Evolutionary conservation across 1,284 basidiomycete genomes (phyloP), one percentile per base, ranked within the genome.

Genomic region (Phylloboletellus chloephorus): DNA sequence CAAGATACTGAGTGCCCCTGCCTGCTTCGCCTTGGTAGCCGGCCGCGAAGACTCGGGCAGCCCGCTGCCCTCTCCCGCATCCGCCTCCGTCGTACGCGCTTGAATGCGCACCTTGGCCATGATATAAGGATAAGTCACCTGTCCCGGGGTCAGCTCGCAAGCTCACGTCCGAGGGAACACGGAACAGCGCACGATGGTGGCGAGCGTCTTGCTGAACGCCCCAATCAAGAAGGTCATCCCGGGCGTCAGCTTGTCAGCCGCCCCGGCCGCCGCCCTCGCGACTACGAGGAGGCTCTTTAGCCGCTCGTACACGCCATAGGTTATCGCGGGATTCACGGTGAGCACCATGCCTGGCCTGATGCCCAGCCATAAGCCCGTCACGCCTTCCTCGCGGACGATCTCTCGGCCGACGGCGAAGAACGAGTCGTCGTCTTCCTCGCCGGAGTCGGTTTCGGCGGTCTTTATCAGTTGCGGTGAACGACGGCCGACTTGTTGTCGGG

Each of bases 101-200:
- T 98, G 96, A 21, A 99, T 86, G 32, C 95, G 82, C 29, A 98
- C 90, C 74, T 99, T 99, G 43, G 95, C 92, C 88, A 95, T 89
- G 52, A 93, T 93, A 57, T 92, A 92, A 3, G 88, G 88, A 57
- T 92, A 92, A 7, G 89, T 92, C 16, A 90, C 87, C 88, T 90
- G 40, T 29, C 26, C 24, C 16, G 1, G 4, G 17, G 4, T 22
- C 16, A 6, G 31, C n/a, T 23, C 28, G 13, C 33, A 20, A 12
- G 29, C 16, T 39, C n/a, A 42, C 24, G 12, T 4, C 24, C 15
- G 2, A 19, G 12, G 37, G 21, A 39, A 12, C 22, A 21, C 28
- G 15, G 25, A 20, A 44, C n/a, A 40, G 72, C 89, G 61, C 64
- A 94, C 92, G 33, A 97, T 70, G 2, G 96, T 99, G 2, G 96